Evolutionary conservation across 495 filamentous ascomycete species (phyloP).

Genomic region (Aspergillus haitiensis): DNA sequence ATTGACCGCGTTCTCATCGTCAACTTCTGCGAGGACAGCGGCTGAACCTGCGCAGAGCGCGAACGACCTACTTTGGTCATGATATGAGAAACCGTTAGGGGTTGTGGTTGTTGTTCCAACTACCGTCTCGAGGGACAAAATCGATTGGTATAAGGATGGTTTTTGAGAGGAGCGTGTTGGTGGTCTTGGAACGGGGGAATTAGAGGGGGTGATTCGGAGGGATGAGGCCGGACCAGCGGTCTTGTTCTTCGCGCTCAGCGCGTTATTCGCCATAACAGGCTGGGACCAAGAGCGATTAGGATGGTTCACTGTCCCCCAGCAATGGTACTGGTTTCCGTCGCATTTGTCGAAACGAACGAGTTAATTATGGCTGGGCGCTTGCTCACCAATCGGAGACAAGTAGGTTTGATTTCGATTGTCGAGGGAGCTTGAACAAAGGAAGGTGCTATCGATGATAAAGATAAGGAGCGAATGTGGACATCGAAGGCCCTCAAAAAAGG

Average conservation of each 20-base stretch:
- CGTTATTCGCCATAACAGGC: conserved; percentile 39
- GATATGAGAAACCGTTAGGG: conserved; percentile 81
- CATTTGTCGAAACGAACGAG: conserved; percentile 17
- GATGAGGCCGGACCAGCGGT: conserved; percentile 36
- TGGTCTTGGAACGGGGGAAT: conserved; percentile 67
- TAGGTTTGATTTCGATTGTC: conserved; percentile 1
- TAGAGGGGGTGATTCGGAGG: conserved; percentile 77
- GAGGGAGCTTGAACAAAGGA: conserved; percentile 10
- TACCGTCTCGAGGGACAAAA: conserved; percentile 74
- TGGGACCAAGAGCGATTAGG: conserved; percentile 11
- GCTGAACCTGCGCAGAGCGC: conserved; percentile 90
- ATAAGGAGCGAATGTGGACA: neutral
- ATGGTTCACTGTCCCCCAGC: conserved; percentile 32
- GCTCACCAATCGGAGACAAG: neutral
- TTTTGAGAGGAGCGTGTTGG: conserved; percentile 64
- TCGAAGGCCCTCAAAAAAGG: neutral
- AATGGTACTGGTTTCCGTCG: conserved; percentile 21
- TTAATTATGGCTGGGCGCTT: neutral
- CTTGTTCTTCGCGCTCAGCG: conserved; percentile 41
- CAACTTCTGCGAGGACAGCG: conserved; percentile 83
- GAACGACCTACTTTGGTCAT: conserved; percentile 68
- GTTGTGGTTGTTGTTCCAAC: conserved; percentile 85
- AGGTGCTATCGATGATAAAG: conserved; percentile 3
- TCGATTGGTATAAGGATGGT: conserved; percentile 44
- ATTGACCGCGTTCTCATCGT: conserved; percentile 65